Base-by-base conservation (phyloP, 2,329 filamentous ascomycete genomes). In the Xylaria multiplex region DNA sequence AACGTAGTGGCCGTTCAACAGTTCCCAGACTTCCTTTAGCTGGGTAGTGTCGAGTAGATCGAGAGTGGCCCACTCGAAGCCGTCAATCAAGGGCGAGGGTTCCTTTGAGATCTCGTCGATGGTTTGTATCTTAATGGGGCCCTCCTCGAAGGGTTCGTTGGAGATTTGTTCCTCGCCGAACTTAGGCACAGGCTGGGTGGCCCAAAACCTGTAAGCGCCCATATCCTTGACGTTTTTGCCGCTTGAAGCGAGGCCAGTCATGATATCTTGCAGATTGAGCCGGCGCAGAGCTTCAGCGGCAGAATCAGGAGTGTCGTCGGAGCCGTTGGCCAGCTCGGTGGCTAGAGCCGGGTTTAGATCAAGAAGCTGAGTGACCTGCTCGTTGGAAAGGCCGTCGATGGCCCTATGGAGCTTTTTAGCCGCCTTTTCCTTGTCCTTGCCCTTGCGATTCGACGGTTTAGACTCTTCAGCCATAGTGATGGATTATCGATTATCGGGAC, bases 171-270 rank as follows among this genome's bases (percentile, higher is more conserved):
- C 79, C 77, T 90, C 83, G 74, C 86, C 90, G 76, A 98, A 97
- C 75, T 90, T 90, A 57, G 92, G 92, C 65, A 99, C 96, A 0
- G 96, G 96, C 79, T 99, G 96, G 53, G 96, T 99, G 79, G 93
- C 90, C 96, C 96, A 99, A 83, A 99, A 99, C 81, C 97, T 97
- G 85, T 98, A 97, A 65, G 90, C 92, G 6, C 91, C 93, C 93
- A 97, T 97, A 77, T 97, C 94, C 83, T 97, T 97, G 73, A 89
- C 90, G 75, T 97, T 97, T 85, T 96, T 96, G 62, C 91, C 92
- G 68, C 88, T 89, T 7, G 92, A 84, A 16, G 93, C 91, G 74
- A 92, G 79, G 0, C 91, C 90, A 1, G 91, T 92, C 85, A 93
- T 87, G 75, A 92, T 87, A 69, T 93, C 90, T 76, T 89, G 86